Conservation (phyloP, 495 filamentous ascomycete genomes). For the Penicillium longicatenatum region DNA sequence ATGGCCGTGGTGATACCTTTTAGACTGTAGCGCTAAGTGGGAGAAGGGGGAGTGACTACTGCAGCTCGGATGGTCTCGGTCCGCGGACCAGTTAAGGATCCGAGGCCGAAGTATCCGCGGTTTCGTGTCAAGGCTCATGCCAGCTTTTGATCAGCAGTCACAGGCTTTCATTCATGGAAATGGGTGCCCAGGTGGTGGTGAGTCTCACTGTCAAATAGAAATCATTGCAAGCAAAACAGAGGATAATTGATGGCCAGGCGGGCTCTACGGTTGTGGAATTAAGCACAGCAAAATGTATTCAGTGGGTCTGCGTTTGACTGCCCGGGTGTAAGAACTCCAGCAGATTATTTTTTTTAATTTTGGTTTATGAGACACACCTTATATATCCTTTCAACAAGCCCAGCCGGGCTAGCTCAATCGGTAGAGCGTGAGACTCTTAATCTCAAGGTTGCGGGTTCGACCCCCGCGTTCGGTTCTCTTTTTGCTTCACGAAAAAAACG, state of each 20-base stretch:
- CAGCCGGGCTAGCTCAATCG: conserved; percentile 58
- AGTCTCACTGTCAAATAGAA: too few species aligned
- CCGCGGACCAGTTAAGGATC: conserved; percentile 1
- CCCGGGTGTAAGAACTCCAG: not conserved
- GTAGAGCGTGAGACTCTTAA: conserved; percentile 65
- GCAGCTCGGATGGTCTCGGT: not conserved
- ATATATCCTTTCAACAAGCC: conserved; percentile 4
- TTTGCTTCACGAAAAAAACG: conserved; percentile 12
- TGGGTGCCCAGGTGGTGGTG: too few species aligned
- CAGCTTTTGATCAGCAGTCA: not conserved
- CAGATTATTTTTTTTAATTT: not conserved
- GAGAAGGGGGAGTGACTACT: not conserved
- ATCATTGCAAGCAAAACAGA: too few species aligned
- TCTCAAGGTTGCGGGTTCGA: conserved; percentile 62
- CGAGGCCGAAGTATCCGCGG: not conserved
- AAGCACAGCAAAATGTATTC: too few species aligned
- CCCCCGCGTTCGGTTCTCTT: conserved; percentile 53
- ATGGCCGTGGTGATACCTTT: not conserved
- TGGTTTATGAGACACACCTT: not conserved
- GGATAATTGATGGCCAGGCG: too few species aligned
- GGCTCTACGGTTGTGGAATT: too few species aligned
- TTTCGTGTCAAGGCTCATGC: too few species aligned
- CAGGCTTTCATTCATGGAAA: not conserved
- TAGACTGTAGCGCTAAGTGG: not conserved
- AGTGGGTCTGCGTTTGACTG: too few species aligned